These are phyloP conservation scores for Platismatia glauca DNA, from an alignment of 495 filamentous ascomycete genomes.

Conservation along the genomic window DNA sequence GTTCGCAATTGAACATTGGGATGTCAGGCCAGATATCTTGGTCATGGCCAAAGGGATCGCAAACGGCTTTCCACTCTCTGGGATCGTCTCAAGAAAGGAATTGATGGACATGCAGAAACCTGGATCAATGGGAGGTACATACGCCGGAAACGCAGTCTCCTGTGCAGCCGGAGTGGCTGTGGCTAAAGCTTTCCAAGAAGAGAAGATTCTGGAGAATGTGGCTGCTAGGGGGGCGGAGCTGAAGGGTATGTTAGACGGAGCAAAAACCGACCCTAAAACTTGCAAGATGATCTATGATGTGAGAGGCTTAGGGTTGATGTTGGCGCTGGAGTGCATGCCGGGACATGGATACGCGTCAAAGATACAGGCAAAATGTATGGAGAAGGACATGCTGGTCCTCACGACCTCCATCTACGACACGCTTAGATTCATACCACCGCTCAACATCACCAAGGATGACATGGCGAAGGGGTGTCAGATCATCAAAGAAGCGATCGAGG, in stretches of 20 bases:
- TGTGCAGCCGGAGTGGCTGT: slow-evolving; percentile 21
- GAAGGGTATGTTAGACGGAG: slow-evolving; percentile 10
- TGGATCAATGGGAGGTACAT: slow-evolving; percentile 20
- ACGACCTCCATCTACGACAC: slow-evolving; percentile 20
- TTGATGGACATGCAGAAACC: slow-evolving; percentile 21
- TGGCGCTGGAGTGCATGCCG: slow-evolving; percentile 19
- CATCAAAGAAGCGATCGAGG: slow-evolving; percentile 15
- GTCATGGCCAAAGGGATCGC: slow-evolving; percentile 19
- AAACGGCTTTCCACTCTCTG: slow-evolving; percentile 20
- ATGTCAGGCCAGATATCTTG: slow-evolving; percentile 18
- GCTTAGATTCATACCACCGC: slow-evolving; percentile 16
- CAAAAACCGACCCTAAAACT: background rate
- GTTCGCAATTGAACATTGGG: slow-evolving; percentile 21
- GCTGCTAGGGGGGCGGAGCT: slow-evolving; percentile 14
- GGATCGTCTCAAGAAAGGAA: slow-evolving; percentile 17
- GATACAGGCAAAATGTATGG: slow-evolving; percentile 20
- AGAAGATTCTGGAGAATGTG: slow-evolving; percentile 19
- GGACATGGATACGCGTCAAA: slow-evolving; percentile 21
- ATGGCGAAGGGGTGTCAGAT: slow-evolving; percentile 18
- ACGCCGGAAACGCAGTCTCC: slow-evolving; percentile 18
- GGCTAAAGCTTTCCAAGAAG: slow-evolving; percentile 20
- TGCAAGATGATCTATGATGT: slow-evolving; percentile 14
- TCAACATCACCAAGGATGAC: slow-evolving; percentile 20
- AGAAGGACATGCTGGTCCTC: slow-evolving; percentile 20
- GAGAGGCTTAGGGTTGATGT: slow-evolving; percentile 17